Evolutionary conservation across 2,329 filamentous ascomycete species (phyloP), one percentile per base, ranked within the genome.

Genomic region (Fusarium sp.): DNA sequence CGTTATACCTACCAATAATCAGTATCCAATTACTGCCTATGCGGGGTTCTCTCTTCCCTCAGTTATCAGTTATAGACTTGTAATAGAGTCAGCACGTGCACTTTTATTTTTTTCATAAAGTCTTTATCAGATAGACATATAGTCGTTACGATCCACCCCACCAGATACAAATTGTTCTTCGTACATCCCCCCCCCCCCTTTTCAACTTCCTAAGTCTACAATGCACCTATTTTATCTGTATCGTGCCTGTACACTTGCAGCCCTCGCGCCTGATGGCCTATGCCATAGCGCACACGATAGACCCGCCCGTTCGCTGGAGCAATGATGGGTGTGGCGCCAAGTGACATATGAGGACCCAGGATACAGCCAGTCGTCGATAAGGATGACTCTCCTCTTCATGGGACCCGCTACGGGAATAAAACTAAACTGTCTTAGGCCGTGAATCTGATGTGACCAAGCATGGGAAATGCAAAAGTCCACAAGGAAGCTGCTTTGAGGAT

Each of bases 271-370:
- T 67, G 42, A 69, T 61, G 72, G 70, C 61, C 44, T 55, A 37
- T 60, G 48, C 59, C 49, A 60, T 59, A 63, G 44, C 33, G 44
- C 41, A 59, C 46, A 14, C 65, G 55, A 68, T 74, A 62, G 68
- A 48, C 69, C 75, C 73, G 62, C 75, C 68, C 52, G 70, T 77
- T 75, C 70, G 64, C 64, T 73, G 73, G 67, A 67, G 65, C 64
- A 49, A 77, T 77, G 75, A 77, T 77, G 75, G 75, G 75, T 74
- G 75, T 77, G 75, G 75, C 75, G 73, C 60, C 44, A 40, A 20
- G 46, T 70, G 70, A 73, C 63, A 69, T 75, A 77, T 71, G 73
- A 74, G 55, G 48, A 56, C 37, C 65, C 56, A 30, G 58, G 50
- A 60, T 41, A 53, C 68, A 75, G 50, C 75, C 73, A 77, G 72